Evolutionary conservation across 176 grass and related monocot genomes (phyloP).

Genomic region (Triticum urartu): DNA sequence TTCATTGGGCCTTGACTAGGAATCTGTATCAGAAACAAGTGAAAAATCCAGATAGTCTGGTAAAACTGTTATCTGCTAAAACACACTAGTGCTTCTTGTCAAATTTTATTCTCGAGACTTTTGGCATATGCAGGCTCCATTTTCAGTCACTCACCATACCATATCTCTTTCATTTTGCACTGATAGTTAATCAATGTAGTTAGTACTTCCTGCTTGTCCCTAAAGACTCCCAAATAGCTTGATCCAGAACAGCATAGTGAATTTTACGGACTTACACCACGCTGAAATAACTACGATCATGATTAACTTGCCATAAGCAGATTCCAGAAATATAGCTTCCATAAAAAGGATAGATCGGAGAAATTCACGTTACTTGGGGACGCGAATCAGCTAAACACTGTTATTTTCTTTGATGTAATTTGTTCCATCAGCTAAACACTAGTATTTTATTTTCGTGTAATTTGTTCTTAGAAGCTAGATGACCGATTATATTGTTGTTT

Average conservation of each 20-base stretch:
- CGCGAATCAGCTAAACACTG: not conserved
- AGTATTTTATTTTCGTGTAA: not conserved
- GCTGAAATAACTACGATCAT: not conserved
- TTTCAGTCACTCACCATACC: not conserved
- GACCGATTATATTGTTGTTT: not conserved
- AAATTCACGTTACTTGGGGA: not conserved
- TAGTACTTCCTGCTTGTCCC: slow-evolving; percentile 1
- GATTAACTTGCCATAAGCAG: not conserved
- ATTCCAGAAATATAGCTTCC: slow-evolving; percentile 1
- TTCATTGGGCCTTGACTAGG: not conserved
- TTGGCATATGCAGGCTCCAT: not conserved
- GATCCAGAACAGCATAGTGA: slow-evolving; percentile 5
- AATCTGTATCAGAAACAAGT: not conserved
- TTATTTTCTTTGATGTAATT: not conserved
- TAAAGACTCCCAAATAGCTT: not conserved
- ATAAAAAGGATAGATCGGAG: not conserved
- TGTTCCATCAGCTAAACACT: not conserved
- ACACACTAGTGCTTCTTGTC: not conserved
- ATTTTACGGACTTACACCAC: not conserved
- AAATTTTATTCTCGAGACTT: not conserved
- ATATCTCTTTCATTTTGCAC: not conserved
- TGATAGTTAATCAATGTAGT: not conserved
- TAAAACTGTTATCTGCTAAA: not conserved
- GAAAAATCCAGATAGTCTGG: no score
- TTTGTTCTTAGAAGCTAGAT: not conserved